phyloP scores from a whole-genome alignment of 2,329 filamentous ascomycete species.

The Botrytis hyacinthi region DNA sequence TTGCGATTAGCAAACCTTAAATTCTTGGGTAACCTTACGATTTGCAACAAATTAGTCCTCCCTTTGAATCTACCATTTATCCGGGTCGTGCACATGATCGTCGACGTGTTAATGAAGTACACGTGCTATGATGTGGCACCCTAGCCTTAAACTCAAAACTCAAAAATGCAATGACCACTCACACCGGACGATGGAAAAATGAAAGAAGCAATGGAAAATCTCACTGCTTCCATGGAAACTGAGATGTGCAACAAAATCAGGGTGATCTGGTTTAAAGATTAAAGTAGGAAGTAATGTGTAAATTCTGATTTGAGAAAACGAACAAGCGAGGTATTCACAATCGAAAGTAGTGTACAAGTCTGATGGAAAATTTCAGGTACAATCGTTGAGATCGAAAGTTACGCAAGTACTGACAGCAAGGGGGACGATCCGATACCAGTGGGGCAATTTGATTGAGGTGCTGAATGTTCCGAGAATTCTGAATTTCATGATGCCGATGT shows the following conservation, averaged over 20 bases:
- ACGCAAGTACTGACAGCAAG: not conserved
- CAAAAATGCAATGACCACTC: conserved; percentile 1
- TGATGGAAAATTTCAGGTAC: not conserved
- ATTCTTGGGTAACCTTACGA: conserved; percentile 15
- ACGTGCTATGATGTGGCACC: conserved; percentile 8
- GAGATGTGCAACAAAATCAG: conserved; percentile 4
- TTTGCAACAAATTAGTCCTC: not conserved
- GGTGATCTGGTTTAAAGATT: not conserved
- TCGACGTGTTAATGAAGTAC: conserved; percentile 11
- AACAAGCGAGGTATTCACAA: not conserved
- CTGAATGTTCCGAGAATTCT: not conserved
- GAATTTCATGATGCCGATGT: not conserved
- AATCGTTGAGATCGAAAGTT: not conserved
- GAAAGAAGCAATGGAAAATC: not conserved
- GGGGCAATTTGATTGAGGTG: not conserved
- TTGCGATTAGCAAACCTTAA: conserved; percentile 3
- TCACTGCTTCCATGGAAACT: not conserved
- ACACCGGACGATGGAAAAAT: not conserved
- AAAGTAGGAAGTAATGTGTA: not conserved
- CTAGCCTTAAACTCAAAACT: not conserved
- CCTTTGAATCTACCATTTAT: not conserved
- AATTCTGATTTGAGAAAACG: not conserved
- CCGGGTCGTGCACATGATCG: conserved; percentile 3
- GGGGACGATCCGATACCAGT: not conserved
- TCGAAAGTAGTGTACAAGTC: not conserved